Evolutionary conservation across 2,329 filamentous ascomycete species (phyloP), one percentile per base, ranked within the genome.

Genomic region (Phialemonium atrogriseum): DNA sequence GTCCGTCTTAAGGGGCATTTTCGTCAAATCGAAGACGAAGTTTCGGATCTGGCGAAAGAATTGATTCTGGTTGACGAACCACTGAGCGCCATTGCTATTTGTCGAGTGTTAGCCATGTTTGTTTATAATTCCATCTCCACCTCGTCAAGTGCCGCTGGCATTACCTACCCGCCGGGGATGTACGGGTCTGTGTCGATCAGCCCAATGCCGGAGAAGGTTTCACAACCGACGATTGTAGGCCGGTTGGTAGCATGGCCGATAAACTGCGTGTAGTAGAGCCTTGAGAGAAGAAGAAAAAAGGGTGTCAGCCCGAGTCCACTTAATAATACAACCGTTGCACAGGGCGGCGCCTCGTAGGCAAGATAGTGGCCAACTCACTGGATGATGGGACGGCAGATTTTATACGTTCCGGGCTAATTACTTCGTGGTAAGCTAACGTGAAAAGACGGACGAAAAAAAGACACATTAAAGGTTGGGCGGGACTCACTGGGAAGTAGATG

Each of bases 21-120:
- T 19, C 1, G 12, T 31, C 13, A 40, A 3, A 26, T 40, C 38
- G 11, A 37, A 15, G 17, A 28, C 25, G 21, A 40, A 30, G 31
- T 40, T 40, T 1, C 35, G 38, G 12, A 40, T 33, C 11, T 34
- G 25, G 3, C 35, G 24, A 12, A 35, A 31, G 35, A 40, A 40
- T 2, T 40, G 14, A 18, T 35, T 37, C 16, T 37, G 34, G 22
- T 37, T 37, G 32, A 35, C 24, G 19, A 34, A 39, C 37, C 37
- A 38, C 22, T 33, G n/a, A 8, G 18, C 17, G 16, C 32, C 21
- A 13, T 33, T 21, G 9, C 24, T 15, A 15, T 27, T 27, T 18
- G 10, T 20, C 12, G 12, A 29, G 10, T 10, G 27, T 27, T 10
- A 27, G 25, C 17, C 16, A 15, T 15, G 9, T 27, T 5, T 27